Base-by-base conservation (phyloP, 352 stramenopile species). In the Globisporangium cederbergense region DNA sequence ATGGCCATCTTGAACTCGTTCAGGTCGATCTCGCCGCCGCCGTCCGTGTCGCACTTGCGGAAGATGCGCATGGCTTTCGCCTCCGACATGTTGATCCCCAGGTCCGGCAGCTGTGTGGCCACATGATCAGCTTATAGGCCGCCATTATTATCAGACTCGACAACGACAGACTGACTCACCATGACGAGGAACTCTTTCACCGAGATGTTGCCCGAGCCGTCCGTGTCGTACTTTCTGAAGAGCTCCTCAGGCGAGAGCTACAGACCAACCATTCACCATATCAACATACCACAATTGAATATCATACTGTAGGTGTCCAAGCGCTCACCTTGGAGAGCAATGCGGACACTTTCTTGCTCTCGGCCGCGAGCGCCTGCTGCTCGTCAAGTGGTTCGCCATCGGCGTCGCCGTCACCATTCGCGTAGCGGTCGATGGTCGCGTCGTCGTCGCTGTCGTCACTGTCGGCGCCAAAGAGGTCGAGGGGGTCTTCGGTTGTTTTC, bases 1-100 rank as follows among this genome's bases (percentile, higher is more conserved):
- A 98, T 83, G 7, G 94, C 92, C 73, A 93, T 93, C 58, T 96
- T 93, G 73, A 98, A 98, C 72, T 98, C 92, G 1, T 96, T 88
- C 60, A 98, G 61, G 64, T 97, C 90, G 63, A 98, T 98, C 70
- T 96, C 90, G 0, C 91, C 92, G 43, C 78, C 88, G 28, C 86
- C 78, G 54, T 98, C 92, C 8, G 78, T 89, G 72, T 98, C 94
- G 66, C 93, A 97, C 66, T 87, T 87, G 22, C 85, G 78, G 64
- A 98, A 98, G 67, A 97, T 97, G 30, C 89, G 78, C 64, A 95
- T 77, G 1, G 88, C 83, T 67, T 98, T 98, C 30, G 92, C 86
- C 32, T 92, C 74, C 22, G 81, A 89, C 50, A 98, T 91, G 16
- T 78, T 86, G 53, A 98, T 90, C 8, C 86, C 88, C 7, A 98